Base-by-base conservation (phyloP, 2,329 filamentous ascomycete genomes). In the Macrophomina pseudophaseolina region DNA sequence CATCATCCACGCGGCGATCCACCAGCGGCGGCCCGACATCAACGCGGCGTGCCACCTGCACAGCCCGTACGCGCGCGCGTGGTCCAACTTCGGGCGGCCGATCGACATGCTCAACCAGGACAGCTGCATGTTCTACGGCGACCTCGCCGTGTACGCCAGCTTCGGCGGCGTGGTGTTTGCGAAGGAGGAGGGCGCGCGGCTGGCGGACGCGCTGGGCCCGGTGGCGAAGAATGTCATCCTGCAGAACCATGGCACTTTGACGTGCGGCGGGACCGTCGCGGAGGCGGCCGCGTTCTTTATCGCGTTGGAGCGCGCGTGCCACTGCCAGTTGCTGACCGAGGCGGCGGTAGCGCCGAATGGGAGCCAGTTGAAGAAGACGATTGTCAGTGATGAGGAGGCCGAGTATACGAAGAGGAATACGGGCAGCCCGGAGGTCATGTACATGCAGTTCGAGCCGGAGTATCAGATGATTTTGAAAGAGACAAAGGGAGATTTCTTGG, bases 101-200 rank as follows among this genome's bases (percentile, higher is more conserved):
- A 80, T 92, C 18, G 89, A 91, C 68, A 92, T 92, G 89, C 79
- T 92, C 64, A 90, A 86, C 63, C 89, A 87, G 78, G 90, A 88
- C 74, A 84, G 88, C 4, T 86, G 85, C 72, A 87, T 87, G 70
- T 84, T 92, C 69, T 86, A 90, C 75, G 81, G 80, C 33, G 48
- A 51, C 4, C 84, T 86, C 5, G 88, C 91, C 71, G 87, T 91
- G 2, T 91, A 91, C 73, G 76, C 84, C 12, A 84, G 85, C 8
- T 90, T 89, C 72, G 88, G 87, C 3, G 88, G 88, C 2, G 83
- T 90, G 2, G 88, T 90, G 0, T 81, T 90, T 32, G 83, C 80
- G 1, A 81, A 81, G 16, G 86, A 86, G 66, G 90, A 93, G 74
- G 90, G 90, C 1, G 78, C 83, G 70, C 81, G 84, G 52, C 87